Percentiles rank a stretch among this genome's conserved stretches.
These are phyloP conservation scores for Prunus mongolica DNA, from an alignment of 306 rosid genomes.

Conservation along the genomic window DNA sequence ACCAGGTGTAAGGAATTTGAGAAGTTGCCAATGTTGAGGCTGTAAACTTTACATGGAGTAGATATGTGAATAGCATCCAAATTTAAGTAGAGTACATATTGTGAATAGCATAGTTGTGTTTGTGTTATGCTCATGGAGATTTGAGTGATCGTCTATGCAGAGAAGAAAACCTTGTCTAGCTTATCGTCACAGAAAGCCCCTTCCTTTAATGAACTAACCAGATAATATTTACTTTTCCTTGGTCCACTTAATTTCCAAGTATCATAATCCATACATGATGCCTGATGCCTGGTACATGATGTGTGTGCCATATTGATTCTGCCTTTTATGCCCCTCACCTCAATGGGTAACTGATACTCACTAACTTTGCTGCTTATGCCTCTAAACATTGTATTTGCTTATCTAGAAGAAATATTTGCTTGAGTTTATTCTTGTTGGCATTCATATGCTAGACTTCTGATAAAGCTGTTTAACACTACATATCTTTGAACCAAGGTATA, in stretches of 20 bases:
- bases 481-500: too few species aligned
- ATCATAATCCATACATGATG: too few species aligned
- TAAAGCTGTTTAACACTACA: too few species aligned
- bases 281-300: too few species aligned
- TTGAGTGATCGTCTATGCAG: background rate
- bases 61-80: background rate
- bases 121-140: background rate
- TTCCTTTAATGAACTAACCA: too few species aligned
- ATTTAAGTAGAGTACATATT: too few species aligned
- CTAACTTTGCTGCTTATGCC: conserved; percentile 11
- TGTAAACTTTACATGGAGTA: background rate
- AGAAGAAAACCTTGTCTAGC: background rate
- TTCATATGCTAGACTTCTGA: too few species aligned
- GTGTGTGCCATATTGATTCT: too few species aligned
- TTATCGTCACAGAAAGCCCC: too few species aligned
- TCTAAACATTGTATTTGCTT: conserved; percentile 5
- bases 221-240: too few species aligned
- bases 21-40: background rate
- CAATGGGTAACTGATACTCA: conserved; percentile 64
- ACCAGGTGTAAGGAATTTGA: background rate
- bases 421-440: too few species aligned
- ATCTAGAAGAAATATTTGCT: background rate
- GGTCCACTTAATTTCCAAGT: too few species aligned
- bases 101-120: background rate
- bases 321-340: conserved; percentile 27